These are phyloP conservation scores for Gossypium raimondii DNA, from an alignment of 345 rosid genomes.

Conservation along the genomic window DNA sequence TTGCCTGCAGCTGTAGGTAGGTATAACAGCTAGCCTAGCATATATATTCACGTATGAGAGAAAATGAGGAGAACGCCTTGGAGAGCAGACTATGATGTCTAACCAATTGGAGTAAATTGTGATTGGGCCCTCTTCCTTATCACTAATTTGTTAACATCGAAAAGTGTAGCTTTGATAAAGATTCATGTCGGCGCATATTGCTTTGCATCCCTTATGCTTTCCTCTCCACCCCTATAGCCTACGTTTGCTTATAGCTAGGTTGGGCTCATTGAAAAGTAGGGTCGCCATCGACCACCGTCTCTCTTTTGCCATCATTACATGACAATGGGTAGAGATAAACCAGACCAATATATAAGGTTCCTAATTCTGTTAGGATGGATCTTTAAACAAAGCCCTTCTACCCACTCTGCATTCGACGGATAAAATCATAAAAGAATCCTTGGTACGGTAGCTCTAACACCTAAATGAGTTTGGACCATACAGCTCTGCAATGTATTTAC, in stretches of 20 bases:
- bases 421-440: too few species aligned
- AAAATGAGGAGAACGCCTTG: neutral
- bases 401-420: too few species aligned
- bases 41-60: neutral
- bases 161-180: neutral
- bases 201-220: neutral
- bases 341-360: neutral
- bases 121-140: slow-evolving; percentile 7
- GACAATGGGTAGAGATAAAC: neutral
- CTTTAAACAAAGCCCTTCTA: neutral
- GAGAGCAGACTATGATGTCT: slow-evolving; percentile 13
- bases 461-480: neutral
- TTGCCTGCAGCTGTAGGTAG: neutral
- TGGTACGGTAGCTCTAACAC: neutral
- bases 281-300: neutral
- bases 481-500: neutral
- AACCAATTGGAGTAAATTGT: neutral
- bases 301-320: neutral
- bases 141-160: slow-evolving; percentile 1
- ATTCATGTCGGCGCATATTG: neutral
- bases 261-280: neutral
- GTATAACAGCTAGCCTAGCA: neutral
- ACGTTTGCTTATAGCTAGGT: neutral
- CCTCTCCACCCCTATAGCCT: neutral
- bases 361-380: neutral